Evolutionary conservation across 2,329 filamentous ascomycete species (phyloP).

Genomic region (Emergomyces africanus): DNA sequence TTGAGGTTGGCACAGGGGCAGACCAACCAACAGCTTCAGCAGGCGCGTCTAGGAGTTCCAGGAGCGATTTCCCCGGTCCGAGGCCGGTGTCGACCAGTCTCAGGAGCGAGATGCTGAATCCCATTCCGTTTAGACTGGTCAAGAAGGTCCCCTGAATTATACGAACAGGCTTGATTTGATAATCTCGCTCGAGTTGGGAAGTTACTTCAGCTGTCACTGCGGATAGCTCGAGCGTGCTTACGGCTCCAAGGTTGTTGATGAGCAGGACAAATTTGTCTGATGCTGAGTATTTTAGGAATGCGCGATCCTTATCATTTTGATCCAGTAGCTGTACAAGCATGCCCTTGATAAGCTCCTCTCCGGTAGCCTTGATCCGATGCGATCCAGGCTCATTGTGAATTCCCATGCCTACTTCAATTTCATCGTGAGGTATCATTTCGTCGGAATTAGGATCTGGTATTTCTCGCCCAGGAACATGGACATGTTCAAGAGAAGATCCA

Average conservation of each 20-base stretch:
- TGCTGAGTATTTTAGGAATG: conserved; percentile 45
- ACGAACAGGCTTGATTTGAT: conserved; percentile 48
- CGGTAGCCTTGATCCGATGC: conserved; percentile 36
- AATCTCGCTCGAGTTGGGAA: conserved; percentile 44
- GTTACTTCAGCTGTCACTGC: conserved; percentile 56
- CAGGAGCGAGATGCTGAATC: conserved; percentile 57
- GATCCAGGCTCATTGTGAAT: conserved; percentile 55
- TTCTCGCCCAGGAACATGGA: conserved; percentile 78
- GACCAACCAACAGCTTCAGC: conserved; percentile 56
- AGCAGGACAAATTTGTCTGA: conserved; percentile 50
- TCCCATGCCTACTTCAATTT: conserved; percentile 60
- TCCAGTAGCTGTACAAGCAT: conserved; percentile 56
- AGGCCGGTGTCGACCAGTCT: conserved; percentile 49
- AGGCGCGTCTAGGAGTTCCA: conserved; percentile 55
- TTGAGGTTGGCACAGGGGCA: conserved; percentile 44
- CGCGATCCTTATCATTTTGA: conserved; percentile 49
- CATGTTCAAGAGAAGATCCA: conserved; percentile 73
- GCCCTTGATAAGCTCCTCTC: conserved; percentile 40
- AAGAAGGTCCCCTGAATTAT: conserved; percentile 56
- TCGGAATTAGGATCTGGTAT: conserved; percentile 40
- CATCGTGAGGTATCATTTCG: conserved; percentile 38
- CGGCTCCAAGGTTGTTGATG: conserved; percentile 58
- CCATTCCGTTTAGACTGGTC: conserved; percentile 58
- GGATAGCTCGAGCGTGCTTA: conserved; percentile 53
- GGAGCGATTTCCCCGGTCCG: conserved; percentile 40